Conservation (phyloP, 1,139 yeast species). For the Yamadazyma atlantica region DNA sequence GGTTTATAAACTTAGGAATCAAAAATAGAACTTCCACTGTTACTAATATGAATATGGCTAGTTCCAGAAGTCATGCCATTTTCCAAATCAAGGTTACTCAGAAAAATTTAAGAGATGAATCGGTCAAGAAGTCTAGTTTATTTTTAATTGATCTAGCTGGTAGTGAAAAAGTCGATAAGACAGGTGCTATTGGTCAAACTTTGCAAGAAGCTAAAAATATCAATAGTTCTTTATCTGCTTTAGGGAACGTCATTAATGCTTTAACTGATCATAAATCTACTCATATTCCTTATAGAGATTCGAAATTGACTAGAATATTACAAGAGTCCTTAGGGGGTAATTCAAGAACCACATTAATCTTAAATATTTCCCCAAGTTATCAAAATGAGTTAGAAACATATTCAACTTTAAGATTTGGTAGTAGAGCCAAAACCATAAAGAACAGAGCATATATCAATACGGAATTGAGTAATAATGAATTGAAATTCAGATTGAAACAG, state of each 20-base stretch:
- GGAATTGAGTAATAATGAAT: constrained; percentile 60
- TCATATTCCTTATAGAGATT: constrained; percentile 79
- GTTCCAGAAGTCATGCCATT: constrained; percentile 83
- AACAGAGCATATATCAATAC: constrained; percentile 70
- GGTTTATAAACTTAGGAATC: constrained; percentile 57
- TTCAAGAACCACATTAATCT: constrained; percentile 74
- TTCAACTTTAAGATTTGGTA: constrained; percentile 78
- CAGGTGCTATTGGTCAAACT: constrained; percentile 75
- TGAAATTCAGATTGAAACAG: constrained; percentile 49
- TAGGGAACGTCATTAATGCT: constrained; percentile 81
- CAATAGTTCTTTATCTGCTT: constrained; percentile 71
- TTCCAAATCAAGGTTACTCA: constrained; percentile 67
- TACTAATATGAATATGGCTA: constrained; percentile 73
- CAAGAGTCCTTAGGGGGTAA: constrained; percentile 90
- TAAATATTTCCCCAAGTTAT: constrained; percentile 74
- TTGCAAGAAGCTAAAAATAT: constrained; percentile 85
- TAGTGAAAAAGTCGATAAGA: constrained; percentile 79
- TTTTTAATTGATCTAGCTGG: constrained; percentile 88
- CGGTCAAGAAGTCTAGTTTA: constrained; percentile 63
- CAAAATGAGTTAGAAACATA: constrained; percentile 67
- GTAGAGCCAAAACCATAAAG: constrained; percentile 70
- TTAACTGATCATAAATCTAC: constrained; percentile 67
- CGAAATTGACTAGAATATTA: constrained; percentile 76
- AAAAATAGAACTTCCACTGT: constrained; percentile 55
- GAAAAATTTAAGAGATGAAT: constrained; percentile 53